Evolutionary conservation across 495 filamentous ascomycete species (phyloP), one percentile per base, ranked within the genome.

Genomic region (Clohesyomyces aquaticus): DNA sequence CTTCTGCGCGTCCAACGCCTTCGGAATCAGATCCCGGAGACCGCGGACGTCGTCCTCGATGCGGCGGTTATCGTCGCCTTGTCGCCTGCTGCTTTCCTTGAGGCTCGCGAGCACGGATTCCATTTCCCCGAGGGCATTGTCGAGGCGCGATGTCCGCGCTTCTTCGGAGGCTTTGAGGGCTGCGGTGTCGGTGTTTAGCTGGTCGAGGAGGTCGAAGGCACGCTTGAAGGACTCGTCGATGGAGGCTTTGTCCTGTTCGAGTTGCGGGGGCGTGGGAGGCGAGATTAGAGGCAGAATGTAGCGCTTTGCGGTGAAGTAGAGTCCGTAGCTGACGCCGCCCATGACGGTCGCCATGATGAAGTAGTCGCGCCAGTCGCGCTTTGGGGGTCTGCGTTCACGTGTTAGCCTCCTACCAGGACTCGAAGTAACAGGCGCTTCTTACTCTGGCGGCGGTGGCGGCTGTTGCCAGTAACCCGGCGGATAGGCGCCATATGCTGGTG

Each of bases 261-360:
- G 79, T 63, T 96, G 91, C 29, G 92, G 91, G 18, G 93, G 90
- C 0, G 94, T 99, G 0, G 94, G 94, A 1, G 94, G 94, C 9
- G 92, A 86, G 65, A 99, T 91, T 16, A 99, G 79, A 45, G 94
- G 94, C 59, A 86, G 78, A 58, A 99, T 85, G 71, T 98, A 99
- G 61, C 95, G 92, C 85, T 96, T 96, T 60, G 90, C 87, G 10
- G 96, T 82, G 68, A 85, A 84, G 72, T 91, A 97, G n/a, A 94
- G 74, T 1, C 91, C 92, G 70, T 95, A 96, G 8, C 89, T 82
- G 3, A 95, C 86, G 41, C 91, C 90, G 43, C 89, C 88, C 64
- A 93, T 87, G 9, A 96, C 88, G 0, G 92, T 97, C 9, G 93
- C 92, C 90, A 96, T 91, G 67, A 97, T 96, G 73, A 97, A 99